Percentiles rank a stretch among this genome's conserved stretches.
These are phyloP conservation scores for Fusarium marasasianum DNA, from an alignment of 2,329 filamentous ascomycete species.

Conservation along the genomic window DNA sequence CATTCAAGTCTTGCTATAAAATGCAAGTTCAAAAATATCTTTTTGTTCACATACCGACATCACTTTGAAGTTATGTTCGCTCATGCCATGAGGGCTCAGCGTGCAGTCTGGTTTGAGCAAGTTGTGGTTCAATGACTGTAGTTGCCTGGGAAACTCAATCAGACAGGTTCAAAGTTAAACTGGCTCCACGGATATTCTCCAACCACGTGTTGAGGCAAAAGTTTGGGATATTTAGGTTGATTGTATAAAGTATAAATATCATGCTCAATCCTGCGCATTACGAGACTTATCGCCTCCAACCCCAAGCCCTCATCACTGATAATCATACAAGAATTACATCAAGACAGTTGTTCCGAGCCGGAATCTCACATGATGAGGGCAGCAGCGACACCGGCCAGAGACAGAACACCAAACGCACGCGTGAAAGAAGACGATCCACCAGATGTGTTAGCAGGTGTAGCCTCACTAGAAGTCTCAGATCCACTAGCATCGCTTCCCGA, in stretches of 20 bases:
- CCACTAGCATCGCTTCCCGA: background rate
- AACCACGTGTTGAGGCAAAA: accelerated
- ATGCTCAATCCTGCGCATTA: background rate
- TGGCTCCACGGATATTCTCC: accelerated
- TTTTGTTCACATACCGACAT: background rate
- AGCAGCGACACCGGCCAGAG: background rate
- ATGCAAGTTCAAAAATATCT: too few relatives aligned
- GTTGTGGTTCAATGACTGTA: background rate
- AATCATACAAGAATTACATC: background rate
- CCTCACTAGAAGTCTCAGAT: background rate
- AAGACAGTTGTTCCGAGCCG: background rate
- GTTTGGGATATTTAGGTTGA: background rate
- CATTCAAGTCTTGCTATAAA: too few relatives aligned
- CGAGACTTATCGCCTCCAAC: background rate
- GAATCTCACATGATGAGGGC: background rate
- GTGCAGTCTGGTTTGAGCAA: background rate
- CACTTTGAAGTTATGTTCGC: background rate
- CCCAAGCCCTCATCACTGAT: background rate
- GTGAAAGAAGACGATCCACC: background rate
- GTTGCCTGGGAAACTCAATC: background rate
- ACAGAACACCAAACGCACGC: background rate
- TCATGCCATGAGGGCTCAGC: background rate
- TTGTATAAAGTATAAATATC: background rate
- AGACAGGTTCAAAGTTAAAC: background rate
- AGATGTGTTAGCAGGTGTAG: constrained; percentile 1